Base-by-base conservation (phyloP, 2,329 filamentous ascomycete species). In the Allantophomopsis cytisporea region DNA sequence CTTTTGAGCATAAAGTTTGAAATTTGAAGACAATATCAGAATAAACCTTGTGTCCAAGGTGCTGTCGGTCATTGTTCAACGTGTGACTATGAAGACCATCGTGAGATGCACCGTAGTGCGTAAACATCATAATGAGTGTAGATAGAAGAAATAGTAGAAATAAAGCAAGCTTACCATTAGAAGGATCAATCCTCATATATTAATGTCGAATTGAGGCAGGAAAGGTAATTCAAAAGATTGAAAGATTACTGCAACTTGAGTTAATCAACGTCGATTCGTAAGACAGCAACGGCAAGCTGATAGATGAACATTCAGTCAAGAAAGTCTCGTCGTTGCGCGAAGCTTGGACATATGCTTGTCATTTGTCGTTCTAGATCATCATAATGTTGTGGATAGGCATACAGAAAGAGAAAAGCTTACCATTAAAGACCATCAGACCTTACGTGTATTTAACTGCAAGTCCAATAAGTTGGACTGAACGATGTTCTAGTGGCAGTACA, bases 311-410 rank as follows among this genome's bases (percentile, higher is more conserved):
- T 58, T 65, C 62, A 68, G 66, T 59, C 54, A 59, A 60, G 65
- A 69, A 61, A 58, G 56, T 65, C 49, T 72, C 69, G 64, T 72
- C 69, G 64, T 63, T 41, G 65, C 66, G 58, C 59, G 47, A 65
- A 70, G 76, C 86, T 93, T 80, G 72, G 86, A 93, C 85, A 93
- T 93, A 93, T 93, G 85, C 85, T 93, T 93, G 86, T 93, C 85
- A 76, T 77, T 80, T 65, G 62, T 68, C 73, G 74, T 80, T 86
- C 75, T 63, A 69, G 61, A 72, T 91, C 84, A 91, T 91, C 85
- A 91, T 76, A 54, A 62, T 60, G 54, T 54, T 8, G 5, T 54
- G 47, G 45, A 52, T 48, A 49, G 45, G 43, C 46, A 38, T 32
- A 41, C 41, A 44, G 38, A 31, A 39, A 52, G 42, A 50, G 43